These are phyloP conservation scores for Limnomonas spitsbergensis DNA, from an alignment of 139 green algal species.

Conservation along the genomic window DNA sequence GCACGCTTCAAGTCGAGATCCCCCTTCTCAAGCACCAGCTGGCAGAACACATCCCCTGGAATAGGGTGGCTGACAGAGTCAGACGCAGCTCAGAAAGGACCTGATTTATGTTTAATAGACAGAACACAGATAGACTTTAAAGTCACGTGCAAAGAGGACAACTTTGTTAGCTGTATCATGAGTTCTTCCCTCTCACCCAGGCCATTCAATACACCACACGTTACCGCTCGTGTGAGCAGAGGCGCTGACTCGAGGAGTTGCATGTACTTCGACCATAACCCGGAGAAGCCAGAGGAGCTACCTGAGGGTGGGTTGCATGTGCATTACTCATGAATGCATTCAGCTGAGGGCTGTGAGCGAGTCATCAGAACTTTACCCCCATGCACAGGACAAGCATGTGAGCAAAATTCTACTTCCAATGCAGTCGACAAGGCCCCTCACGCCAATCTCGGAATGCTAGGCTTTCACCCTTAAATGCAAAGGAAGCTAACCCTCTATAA, in stretches of 20 bases:
- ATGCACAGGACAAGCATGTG: no score
- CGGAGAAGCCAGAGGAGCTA: not conserved
- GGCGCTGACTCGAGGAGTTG: slow-evolving; percentile 20
- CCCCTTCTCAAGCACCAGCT: slow-evolving; percentile 66
- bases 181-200: slow-evolving; percentile 50
- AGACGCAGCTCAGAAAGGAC: no score
- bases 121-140: not conserved
- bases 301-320: no score
- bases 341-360: no score
- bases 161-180: not conserved
- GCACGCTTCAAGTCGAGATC: not conserved
- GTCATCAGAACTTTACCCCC: not conserved
- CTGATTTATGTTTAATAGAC: not conserved
- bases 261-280: slow-evolving; percentile 16
- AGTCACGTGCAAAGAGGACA: not conserved
- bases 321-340: no score
- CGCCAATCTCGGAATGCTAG: no score
- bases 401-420: no score
- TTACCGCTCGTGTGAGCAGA: slow-evolving; percentile 77
- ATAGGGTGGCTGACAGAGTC: no score
- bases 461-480: no score
- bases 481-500: no score
- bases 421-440: no score
- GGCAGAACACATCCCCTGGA: slow-evolving; percentile 66
- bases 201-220: slow-evolving; percentile 76